phyloP scores from a whole-genome alignment of 306 rosid species.

The Vicia sativa region DNA sequence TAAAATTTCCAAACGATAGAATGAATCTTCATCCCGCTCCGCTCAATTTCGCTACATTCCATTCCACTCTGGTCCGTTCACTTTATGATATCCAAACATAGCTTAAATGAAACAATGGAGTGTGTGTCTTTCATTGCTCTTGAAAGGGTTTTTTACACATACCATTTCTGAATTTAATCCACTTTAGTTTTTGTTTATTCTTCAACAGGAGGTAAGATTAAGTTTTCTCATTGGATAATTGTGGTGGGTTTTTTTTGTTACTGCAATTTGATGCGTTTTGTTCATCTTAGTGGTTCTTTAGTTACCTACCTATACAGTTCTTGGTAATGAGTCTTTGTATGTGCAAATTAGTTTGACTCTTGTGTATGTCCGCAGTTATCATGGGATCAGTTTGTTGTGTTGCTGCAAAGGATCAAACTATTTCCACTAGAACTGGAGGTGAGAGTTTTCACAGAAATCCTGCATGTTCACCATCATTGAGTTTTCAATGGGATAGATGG shows the following conservation, averaged over 20 bases:
- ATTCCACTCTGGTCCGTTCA: too few relatives aligned
- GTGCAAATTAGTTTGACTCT: slow-evolving; percentile 26
- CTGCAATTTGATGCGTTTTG: neutral
- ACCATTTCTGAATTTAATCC: neutral
- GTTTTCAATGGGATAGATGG: slow-evolving; percentile 58
- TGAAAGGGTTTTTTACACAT: slow-evolving; percentile 5
- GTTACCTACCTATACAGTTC: neutral
- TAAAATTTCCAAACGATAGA: too few relatives aligned
- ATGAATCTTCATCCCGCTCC: too few relatives aligned
- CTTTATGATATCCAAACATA: too few relatives aligned
- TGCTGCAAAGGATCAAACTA: slow-evolving; percentile 52
- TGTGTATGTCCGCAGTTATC: slow-evolving; percentile 32
- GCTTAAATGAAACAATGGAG: neutral
- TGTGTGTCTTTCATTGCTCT: slow-evolving; percentile 21
- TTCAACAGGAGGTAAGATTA: slow-evolving; percentile 28
- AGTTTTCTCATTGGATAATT: slow-evolving; percentile 20
- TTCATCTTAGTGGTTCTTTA: neutral
- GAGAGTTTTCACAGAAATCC: slow-evolving; percentile 49
- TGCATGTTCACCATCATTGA: slow-evolving; percentile 55
- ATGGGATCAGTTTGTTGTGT: slow-evolving; percentile 66
- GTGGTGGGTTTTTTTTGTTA: slow-evolving; percentile 14
- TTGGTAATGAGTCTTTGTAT: neutral
- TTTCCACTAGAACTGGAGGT: slow-evolving; percentile 42
- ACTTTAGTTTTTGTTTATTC: slow-evolving; percentile 25
- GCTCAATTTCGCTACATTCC: too few relatives aligned